A percentile compares a stretch with the other conserved stretches of the same genome.
Conservation (phyloP, 352 stramenopile genomes). For the Phytophthora chlamydospora region DNA sequence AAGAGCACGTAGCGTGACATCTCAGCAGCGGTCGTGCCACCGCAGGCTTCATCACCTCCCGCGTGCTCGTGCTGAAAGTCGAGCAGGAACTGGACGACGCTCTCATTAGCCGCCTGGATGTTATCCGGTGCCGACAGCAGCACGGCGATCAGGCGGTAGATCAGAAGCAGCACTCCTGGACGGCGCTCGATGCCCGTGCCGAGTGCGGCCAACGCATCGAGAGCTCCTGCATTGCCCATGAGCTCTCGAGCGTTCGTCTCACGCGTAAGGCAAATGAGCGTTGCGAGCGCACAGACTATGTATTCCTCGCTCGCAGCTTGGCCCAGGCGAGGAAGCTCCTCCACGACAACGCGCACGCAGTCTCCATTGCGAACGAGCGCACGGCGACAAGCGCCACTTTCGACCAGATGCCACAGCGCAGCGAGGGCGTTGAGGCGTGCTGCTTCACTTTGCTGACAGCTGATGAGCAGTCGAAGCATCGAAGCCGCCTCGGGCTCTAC, state of each 20-base stretch:
- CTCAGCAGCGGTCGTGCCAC: not conserved
- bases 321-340: conserved; percentile 44
- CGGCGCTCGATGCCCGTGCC: conserved; percentile 14
- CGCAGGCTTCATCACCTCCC: not conserved
- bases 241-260: conserved; percentile 44
- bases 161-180: conserved; percentile 27
- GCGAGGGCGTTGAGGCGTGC: conserved; percentile 56
- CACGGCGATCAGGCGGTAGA: conserved; percentile 62
- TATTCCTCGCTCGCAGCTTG: conserved; percentile 32
- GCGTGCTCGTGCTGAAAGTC: conserved; percentile 41
- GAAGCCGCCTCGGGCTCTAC: conserved; percentile 53
- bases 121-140: conserved; percentile 56
- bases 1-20: conserved; percentile 74
- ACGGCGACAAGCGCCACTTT: conserved; percentile 54
- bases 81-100: conserved; percentile 65
- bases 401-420: conserved; percentile 58
- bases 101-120: conserved; percentile 45
- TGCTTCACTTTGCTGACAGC: conserved; percentile 25
- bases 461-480: conserved; percentile 45
- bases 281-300: conserved; percentile 48
- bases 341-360: conserved; percentile 51
- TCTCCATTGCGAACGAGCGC: conserved; percentile 50
- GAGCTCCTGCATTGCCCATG: conserved; percentile 41
- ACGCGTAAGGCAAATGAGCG: conserved; percentile 40
- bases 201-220: conserved; percentile 50